Evolutionary conservation across 139 green algal species (phyloP).

Genomic region (Bryopsis sp.): DNA sequence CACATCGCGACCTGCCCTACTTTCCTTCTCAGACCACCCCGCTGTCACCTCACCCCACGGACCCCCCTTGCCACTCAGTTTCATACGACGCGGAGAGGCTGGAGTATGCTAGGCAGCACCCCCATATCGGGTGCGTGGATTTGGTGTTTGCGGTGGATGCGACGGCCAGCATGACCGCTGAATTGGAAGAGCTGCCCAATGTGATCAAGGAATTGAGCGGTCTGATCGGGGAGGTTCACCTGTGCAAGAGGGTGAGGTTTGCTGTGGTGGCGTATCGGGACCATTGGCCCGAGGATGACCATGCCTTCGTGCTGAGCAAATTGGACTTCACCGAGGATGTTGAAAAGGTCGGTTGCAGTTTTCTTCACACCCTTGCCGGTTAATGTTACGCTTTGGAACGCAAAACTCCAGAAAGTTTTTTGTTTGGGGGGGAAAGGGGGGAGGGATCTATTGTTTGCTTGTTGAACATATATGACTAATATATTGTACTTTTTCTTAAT

Average conservation of each 20-base stretch:
- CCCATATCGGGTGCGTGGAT: slow-evolving; percentile 1
- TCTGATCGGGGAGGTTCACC: neutral
- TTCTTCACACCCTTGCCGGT: no score
- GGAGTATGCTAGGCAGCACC: neutral
- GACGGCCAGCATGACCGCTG: slow-evolving; percentile 6
- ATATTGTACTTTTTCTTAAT: neutral
- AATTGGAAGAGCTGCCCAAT: slow-evolving; percentile 1
- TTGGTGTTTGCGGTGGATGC: neutral
- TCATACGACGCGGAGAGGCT: slow-evolving; percentile 7
- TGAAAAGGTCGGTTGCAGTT: neutral
- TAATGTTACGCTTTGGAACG: no score
- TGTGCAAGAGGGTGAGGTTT: slow-evolving; percentile 7
- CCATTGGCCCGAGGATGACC: slow-evolving; percentile 11
- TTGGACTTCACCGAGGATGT: slow-evolving; percentile 14
- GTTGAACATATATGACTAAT: neutral
- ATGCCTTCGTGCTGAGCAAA: slow-evolving; percentile 2
- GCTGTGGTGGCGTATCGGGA: slow-evolving; percentile 11
- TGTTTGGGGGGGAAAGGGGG: neutral
- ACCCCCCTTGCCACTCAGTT: slow-evolving; percentile 12
- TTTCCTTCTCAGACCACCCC: neutral
- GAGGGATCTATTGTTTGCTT: neutral
- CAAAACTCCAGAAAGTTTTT: no score
- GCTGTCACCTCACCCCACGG: neutral
- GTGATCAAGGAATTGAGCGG: neutral
- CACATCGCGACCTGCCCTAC: neutral